Evolutionary conservation across 371 early-diverging fungal genomes (phyloP), one percentile per base, ranked within the genome.

Genomic region (Blastocladiella emersonii): DNA sequence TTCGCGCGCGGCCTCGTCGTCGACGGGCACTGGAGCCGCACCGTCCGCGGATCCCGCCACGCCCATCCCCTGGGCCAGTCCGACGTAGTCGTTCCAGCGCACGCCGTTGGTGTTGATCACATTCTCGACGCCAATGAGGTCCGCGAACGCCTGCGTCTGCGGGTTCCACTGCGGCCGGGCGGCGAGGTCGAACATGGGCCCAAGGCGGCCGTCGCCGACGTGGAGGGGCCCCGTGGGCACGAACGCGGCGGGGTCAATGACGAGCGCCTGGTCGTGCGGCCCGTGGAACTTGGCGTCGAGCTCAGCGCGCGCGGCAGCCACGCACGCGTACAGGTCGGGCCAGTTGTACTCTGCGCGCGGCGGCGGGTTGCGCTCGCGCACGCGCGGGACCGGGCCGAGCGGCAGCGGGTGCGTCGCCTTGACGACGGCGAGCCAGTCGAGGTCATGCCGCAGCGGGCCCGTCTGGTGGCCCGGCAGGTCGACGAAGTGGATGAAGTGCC

Each of bases 361-460:
- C 41, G 41, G 41, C 3, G 41, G 19, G 19, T 17, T 51, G 27
- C 12, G 27, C 10, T 25, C 27, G 15, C 4, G 53, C 0, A 3
- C 17, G 12, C 8, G 53, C 30, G 15, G 30, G 13, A 12, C 10
- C 45, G 45, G 3, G 45, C 10, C 17, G 21, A 17, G 21, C 45
- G 17, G 5, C 30, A 7, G 8, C 32, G 27, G 53, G 30, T 27
- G 27, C 1, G 53, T 51, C 17, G 82, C 84, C 34, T 77, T 70
- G 37, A 85, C 75, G 60, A 92, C 87, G 7, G 92, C 84, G 17
- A 92, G 72, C 93, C 93, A 92, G 68, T 91, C 91, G 62, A 82
- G 76, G 65, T 92, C 93, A 63, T 90, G 89, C 10, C 60, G 66
- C 62, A 91, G 79, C 55, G 56, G 57, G 10, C 62, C 57, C 68